These are phyloP conservation scores for Litsea cubeba DNA, from an alignment of 164 flowering plant genomes.

Conservation along the genomic window DNA sequence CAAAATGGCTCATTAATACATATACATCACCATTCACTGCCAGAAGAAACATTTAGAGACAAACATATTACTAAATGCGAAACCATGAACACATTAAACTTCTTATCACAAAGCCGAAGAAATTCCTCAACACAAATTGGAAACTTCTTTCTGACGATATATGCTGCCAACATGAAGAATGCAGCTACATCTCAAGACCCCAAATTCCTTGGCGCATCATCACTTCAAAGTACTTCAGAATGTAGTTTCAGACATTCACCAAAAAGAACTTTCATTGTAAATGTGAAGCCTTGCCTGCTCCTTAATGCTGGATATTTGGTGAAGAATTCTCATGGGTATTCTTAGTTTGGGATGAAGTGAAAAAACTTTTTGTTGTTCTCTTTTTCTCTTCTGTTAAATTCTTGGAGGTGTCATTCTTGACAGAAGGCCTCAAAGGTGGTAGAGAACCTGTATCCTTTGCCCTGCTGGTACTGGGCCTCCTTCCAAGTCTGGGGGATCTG, in stretches of 20 bases:
- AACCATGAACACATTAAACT: background rate
- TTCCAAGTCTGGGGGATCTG: constrained; percentile 42
- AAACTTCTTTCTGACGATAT: background rate
- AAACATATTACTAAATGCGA: background rate
- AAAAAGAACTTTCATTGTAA: no score
- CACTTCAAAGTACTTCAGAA: background rate
- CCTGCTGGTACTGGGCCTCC: constrained; percentile 27
- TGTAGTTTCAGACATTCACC: no score
- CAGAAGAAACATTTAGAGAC: background rate
- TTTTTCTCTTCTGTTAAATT: constrained; percentile 21
- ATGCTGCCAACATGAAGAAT: background rate
- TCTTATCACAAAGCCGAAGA: background rate
- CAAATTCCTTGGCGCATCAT: background rate
- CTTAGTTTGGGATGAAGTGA: constrained; percentile 26
- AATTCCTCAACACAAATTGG: background rate
- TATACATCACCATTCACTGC: constrained; percentile 6
- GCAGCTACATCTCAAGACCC: background rate
- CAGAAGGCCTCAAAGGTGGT: constrained; percentile 36
- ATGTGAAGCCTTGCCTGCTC: constrained; percentile 2
- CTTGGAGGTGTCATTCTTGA: constrained; percentile 25
- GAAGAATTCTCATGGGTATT: constrained; percentile 51
- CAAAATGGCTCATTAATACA: constrained; percentile 8
- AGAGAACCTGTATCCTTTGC: constrained; percentile 23
- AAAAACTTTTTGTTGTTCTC: constrained; percentile 16
- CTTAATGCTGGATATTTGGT: constrained; percentile 53